A percentile compares a stretch with the other conserved stretches of the same genome.
These are phyloP conservation scores for Paramecium sonneborni DNA, from an alignment of 73 alveolate species.

Conservation along the genomic window DNA sequence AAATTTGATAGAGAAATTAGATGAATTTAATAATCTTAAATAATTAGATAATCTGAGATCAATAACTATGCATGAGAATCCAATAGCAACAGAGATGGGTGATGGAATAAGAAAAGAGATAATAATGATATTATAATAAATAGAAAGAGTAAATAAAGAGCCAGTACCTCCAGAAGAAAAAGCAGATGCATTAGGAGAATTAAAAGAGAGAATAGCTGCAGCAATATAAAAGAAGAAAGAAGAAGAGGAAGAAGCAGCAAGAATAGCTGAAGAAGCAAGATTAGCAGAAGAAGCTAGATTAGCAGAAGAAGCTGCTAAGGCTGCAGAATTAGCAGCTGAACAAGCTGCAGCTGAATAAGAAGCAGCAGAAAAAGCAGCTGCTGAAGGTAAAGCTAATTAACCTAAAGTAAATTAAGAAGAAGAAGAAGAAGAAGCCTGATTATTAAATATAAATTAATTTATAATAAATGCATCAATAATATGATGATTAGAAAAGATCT, in stretches of 20 bases:
- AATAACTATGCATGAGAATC: constrained; percentile 55
- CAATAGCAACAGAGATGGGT: constrained; percentile 51
- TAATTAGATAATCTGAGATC: constrained; percentile 24
- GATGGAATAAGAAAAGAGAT: constrained; percentile 59
- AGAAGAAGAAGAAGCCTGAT: constrained; percentile 23
- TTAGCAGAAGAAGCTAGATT: constrained; percentile 59
- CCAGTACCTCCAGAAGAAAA: constrained; percentile 56
- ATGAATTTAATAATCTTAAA: constrained; percentile 25
- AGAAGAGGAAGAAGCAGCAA: constrained; percentile 60
- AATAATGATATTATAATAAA: constrained; percentile 34
- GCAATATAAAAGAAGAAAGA: constrained; percentile 54
- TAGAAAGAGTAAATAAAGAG: constrained; percentile 61
- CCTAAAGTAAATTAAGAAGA: background rate
- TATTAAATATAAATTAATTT: background rate
- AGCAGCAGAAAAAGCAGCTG: background rate
- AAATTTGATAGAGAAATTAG: constrained; percentile 25
- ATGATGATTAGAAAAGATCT: background rate
- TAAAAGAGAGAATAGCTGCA: constrained; percentile 64
- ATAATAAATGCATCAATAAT: background rate
- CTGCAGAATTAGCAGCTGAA: constrained; percentile 44
- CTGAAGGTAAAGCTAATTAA: background rate
- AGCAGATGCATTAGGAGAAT: constrained; percentile 59
- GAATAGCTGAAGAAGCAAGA: constrained; percentile 63
- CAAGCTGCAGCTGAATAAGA: background rate
- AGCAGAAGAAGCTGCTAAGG: constrained; percentile 38